Conservation (phyloP, 169 alveolate species). For the Eimeria tenella region DNA sequence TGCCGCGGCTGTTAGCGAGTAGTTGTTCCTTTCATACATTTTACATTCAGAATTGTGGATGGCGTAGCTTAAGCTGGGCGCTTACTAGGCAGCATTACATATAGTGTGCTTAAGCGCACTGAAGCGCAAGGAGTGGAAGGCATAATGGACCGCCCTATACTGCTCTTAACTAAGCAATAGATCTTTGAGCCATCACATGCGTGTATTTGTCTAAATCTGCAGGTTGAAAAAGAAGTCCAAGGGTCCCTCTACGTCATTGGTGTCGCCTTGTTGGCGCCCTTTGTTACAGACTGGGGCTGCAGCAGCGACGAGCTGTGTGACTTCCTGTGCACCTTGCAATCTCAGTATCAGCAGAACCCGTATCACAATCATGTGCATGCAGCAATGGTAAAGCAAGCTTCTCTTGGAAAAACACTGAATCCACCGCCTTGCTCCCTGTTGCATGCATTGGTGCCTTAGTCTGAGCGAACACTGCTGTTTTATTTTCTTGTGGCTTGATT, state of each 20-base stretch:
- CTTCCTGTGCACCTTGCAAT: conserved; percentile 43
- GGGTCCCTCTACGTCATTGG: conserved; percentile 19
- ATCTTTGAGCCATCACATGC: too few species aligned
- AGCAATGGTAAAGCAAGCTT: conserved; percentile 40
- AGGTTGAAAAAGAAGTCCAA: not conserved
- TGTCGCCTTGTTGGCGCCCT: conserved; percentile 12
- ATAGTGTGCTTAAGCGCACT: too few species aligned
- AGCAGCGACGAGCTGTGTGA: conserved; percentile 44
- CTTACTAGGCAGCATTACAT: too few species aligned
- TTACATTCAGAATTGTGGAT: too few species aligned
- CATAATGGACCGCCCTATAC: too few species aligned
- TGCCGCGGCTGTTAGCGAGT: too few species aligned
- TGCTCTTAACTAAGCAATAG: too few species aligned
- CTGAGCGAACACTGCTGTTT: not conserved
- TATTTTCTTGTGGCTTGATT: not conserved
- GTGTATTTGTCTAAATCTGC: not conserved
- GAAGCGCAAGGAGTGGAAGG: too few species aligned
- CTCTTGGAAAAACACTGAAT: not conserved
- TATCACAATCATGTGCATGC: conserved; percentile 82
- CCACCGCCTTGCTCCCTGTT: not conserved
- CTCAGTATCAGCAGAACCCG: conserved; percentile 74
- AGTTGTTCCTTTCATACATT: too few species aligned
- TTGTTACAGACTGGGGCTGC: conserved; percentile 47
- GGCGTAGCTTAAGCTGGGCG: too few species aligned
- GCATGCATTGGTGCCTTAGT: not conserved